Evolutionary conservation across 2,329 filamentous ascomycete genomes (phyloP).

Genomic region (Sporothrix variecibatus): DNA sequence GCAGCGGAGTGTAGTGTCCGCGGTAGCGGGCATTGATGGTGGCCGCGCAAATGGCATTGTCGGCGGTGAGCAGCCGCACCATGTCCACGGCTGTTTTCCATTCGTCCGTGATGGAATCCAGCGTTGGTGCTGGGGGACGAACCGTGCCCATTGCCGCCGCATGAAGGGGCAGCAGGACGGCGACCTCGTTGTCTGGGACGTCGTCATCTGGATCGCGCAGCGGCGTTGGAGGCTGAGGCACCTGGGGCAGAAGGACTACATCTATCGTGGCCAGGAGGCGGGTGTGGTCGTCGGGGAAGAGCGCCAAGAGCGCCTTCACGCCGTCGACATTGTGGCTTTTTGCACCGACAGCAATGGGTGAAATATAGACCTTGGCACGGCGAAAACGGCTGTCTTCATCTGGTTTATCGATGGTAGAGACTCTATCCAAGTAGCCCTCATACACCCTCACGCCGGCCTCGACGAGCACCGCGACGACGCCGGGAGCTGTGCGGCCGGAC

Average conservation of each 20-base stretch:
- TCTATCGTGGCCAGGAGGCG: conserved; percentile 11
- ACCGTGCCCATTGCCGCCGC: not conserved
- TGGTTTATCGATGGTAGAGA: not conserved
- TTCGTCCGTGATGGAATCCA: not conserved
- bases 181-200: conserved; percentile 13
- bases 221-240: conserved; percentile 4
- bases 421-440: not conserved
- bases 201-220: conserved; percentile 6
- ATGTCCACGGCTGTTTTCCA: not conserved
- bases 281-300: conserved; percentile 9
- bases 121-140: not conserved
- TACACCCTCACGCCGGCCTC: conserved; percentile 15
- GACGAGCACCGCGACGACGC: conserved; percentile 1
- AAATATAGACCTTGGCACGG: not conserved
- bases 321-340: not conserved
- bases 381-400: not conserved
- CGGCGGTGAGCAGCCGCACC: conserved; percentile 18
- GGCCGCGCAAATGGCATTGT: conserved; percentile 20
- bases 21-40: conserved; percentile 22
- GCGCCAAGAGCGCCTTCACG: conserved; percentile 14
- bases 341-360: conserved; percentile 2
- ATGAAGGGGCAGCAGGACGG: conserved; percentile 17
- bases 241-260: not conserved
- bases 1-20: conserved; percentile 20
- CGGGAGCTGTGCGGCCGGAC: not conserved